Conservation (phyloP, 495 filamentous ascomycete species). For the Penicillium bialowiezense region DNA sequence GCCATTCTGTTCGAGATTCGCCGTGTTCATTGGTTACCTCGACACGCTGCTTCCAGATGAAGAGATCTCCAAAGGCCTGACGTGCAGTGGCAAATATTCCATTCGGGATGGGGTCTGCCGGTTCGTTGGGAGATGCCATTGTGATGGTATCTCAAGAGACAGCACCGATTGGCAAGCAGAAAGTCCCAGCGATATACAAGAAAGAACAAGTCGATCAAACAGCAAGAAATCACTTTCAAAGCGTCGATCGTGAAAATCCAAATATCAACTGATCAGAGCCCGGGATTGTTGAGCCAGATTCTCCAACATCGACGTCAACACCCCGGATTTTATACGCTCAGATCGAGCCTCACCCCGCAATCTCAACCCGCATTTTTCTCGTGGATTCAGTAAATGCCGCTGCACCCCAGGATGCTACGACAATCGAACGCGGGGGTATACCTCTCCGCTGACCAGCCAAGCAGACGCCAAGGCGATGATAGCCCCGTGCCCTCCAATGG, state of each 20-base stretch:
- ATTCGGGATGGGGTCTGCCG: slow-evolving; percentile 57
- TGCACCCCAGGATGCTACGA: slow-evolving; percentile 4
- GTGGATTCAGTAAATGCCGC: slow-evolving; percentile 2
- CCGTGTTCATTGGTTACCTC: slow-evolving; percentile 58
- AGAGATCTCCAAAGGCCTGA: slow-evolving; percentile 61
- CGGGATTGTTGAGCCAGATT: too few species aligned
- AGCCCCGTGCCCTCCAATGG: slow-evolving; percentile 16
- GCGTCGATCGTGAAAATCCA: background rate
- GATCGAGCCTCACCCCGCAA: slow-evolving; percentile 10
- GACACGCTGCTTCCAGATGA: slow-evolving; percentile 66
- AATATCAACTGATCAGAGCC: too few species aligned
- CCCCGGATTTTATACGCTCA: background rate
- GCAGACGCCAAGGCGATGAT: slow-evolving; percentile 17
- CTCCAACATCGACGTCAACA: background rate
- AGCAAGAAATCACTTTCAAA: background rate
- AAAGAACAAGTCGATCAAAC: background rate
- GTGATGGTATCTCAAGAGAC: background rate
- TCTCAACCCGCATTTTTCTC: slow-evolving; percentile 13
- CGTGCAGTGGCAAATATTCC: slow-evolving; percentile 56
- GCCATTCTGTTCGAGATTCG: slow-evolving; percentile 54
- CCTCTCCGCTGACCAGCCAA: slow-evolving; percentile 15
- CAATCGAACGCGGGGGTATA: slow-evolving; percentile 5
- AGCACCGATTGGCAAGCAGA: background rate
- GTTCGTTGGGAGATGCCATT: slow-evolving; percentile 36
- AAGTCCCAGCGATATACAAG: background rate